These are phyloP conservation scores for Hericium alpestre DNA, from an alignment of 768 basidiomycete genomes.

Conservation along the genomic window DNA sequence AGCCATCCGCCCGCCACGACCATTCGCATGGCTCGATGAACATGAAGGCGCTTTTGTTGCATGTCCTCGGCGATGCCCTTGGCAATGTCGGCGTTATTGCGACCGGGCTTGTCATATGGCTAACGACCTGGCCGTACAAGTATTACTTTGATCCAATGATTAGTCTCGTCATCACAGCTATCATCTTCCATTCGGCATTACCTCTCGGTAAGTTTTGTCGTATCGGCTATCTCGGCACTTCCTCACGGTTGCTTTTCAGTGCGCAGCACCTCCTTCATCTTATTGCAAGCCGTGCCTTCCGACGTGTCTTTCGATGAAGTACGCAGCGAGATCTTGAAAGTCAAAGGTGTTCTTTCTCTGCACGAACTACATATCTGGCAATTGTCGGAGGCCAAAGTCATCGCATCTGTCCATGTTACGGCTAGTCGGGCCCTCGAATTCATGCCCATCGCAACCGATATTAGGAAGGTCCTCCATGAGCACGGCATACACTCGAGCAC, in stretches of 20 bases:
- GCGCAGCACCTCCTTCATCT: conserved; percentile 85
- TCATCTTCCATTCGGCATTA: conserved; percentile 92
- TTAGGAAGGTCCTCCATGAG: conserved; percentile 75
- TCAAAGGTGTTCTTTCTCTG: conserved; percentile 78
- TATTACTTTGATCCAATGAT: conserved; percentile 91
- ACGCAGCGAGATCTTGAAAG: conserved; percentile 64
- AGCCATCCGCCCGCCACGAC: conserved; percentile 17
- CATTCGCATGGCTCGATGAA: conserved; percentile 80
- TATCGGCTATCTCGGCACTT: not conserved
- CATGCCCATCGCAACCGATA: conserved; percentile 79
- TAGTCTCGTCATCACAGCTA: conserved; percentile 86
- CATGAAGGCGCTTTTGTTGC: conserved; percentile 90
- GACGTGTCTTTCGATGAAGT: conserved; percentile 87
- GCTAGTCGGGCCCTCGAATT: conserved; percentile 77
- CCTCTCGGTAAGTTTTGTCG: conserved; percentile 58
- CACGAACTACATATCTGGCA: conserved; percentile 99
- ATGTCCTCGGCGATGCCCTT: conserved; percentile 93
- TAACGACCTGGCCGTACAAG: conserved; percentile 73
- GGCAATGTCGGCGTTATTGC: conserved; percentile 97
- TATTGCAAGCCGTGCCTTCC: conserved; percentile 88
- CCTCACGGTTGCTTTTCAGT: conserved; percentile 31
- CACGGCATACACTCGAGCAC: conserved; percentile 93
- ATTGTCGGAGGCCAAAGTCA: conserved; percentile 86
- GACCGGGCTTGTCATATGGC: conserved; percentile 91
- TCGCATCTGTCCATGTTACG: conserved; percentile 92